Percentiles rank a stretch among this genome's conserved stretches.
phyloP scores from a whole-genome alignment of 257 asterid species.

The Rauvolfia tetraphylla region DNA sequence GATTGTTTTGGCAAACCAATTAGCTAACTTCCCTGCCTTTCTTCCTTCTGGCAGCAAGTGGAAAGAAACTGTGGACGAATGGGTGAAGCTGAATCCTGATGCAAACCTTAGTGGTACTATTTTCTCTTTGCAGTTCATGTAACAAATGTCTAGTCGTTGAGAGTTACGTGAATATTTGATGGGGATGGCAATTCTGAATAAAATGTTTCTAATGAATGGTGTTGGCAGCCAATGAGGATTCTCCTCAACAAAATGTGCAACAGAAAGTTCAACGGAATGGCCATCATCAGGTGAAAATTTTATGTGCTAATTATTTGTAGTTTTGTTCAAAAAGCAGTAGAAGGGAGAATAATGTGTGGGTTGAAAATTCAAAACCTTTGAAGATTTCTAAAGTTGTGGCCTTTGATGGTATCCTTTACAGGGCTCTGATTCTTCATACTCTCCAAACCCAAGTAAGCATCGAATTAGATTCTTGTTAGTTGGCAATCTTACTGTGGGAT shows the following conservation, averaged over 20 bases:
- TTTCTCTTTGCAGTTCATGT: not conserved
- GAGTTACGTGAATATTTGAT: not conserved
- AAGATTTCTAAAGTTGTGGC: slow-evolving; percentile 24
- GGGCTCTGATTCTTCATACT: slow-evolving; percentile 73
- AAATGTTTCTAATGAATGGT: slow-evolving; percentile 30
- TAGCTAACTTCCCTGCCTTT: slow-evolving; percentile 10
- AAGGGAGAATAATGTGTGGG: not conserved
- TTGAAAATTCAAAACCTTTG: slow-evolving; percentile 13
- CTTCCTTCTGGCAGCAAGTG: slow-evolving; percentile 54
- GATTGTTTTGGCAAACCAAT: not conserved
- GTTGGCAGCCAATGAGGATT: slow-evolving; percentile 89
- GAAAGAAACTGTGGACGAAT: slow-evolving; percentile 91
- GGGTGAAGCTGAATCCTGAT: slow-evolving; percentile 78
- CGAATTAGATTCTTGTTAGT: slow-evolving; percentile 21
- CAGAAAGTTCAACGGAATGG: slow-evolving; percentile 64
- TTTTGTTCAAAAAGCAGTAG: slow-evolving; percentile 11
- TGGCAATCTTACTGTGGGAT: slow-evolving; percentile 1
- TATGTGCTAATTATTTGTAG: slow-evolving; percentile 21
- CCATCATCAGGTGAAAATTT: slow-evolving; percentile 71
- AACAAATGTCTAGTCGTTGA: not conserved
- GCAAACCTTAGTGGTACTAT: slow-evolving; percentile 62
- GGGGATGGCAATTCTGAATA: slow-evolving; percentile 16
- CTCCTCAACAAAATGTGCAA: slow-evolving; percentile 73
- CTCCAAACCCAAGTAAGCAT: slow-evolving; percentile 85
- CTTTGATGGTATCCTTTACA: slow-evolving; percentile 27